phyloP scores from a whole-genome alignment of 352 stramenopile species.

The Phytophthora fragariaefolia region DNA sequence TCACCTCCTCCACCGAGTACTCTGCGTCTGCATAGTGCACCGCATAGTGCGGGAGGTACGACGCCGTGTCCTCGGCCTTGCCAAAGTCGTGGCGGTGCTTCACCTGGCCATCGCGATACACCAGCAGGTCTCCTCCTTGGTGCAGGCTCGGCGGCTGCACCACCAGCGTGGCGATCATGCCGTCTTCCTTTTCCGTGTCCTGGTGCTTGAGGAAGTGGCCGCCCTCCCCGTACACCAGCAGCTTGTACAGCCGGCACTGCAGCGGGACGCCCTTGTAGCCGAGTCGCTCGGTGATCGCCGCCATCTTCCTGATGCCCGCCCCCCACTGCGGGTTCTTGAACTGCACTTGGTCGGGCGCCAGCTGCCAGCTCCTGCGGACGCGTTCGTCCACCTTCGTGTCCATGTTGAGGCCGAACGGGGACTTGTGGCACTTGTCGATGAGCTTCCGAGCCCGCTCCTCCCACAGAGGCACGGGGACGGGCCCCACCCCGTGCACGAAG shows the following conservation, averaged over 20 bases:
- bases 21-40: constrained; percentile 27
- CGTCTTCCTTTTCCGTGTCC: constrained; percentile 55
- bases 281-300: constrained; percentile 15
- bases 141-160: constrained; percentile 31
- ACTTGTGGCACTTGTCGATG: constrained; percentile 37
- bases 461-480: constrained; percentile 22
- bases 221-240: constrained; percentile 48
- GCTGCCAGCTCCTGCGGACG: constrained; percentile 33
- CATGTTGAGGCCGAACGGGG: constrained; percentile 26
- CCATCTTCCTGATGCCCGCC: constrained; percentile 4
- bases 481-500: constrained; percentile 23
- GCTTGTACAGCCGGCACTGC: constrained; percentile 43
- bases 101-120: constrained; percentile 11
- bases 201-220: constrained; percentile 48
- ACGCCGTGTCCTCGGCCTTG: background rate
- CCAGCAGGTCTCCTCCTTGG: constrained; percentile 21
- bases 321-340: constrained; percentile 15
- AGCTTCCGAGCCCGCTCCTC: constrained; percentile 11
- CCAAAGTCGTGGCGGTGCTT: constrained; percentile 7
- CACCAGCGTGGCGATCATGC: constrained; percentile 54
- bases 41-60: constrained; percentile 11
- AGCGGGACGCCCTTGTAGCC: constrained; percentile 19
- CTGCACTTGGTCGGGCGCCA: constrained; percentile 18
- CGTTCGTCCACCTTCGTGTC: constrained; percentile 30
- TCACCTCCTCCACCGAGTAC: constrained; percentile 17